These are phyloP conservation scores for Diutina ranongensis DNA, from an alignment of 1,139 yeast genomes.

Conservation along the genomic window DNA sequence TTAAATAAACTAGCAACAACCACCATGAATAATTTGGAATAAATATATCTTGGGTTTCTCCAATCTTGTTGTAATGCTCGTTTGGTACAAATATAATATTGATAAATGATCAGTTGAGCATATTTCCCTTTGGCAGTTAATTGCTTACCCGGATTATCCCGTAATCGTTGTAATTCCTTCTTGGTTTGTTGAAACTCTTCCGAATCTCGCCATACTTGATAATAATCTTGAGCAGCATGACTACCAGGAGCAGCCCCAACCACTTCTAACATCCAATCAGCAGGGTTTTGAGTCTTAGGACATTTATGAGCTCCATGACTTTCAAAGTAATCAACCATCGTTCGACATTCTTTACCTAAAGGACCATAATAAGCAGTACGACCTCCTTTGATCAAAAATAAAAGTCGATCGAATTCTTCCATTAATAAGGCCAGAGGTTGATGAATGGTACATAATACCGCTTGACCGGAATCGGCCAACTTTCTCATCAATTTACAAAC, in stretches of 20 bases:
- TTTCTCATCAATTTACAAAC: not conserved
- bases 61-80: constrained; percentile 57
- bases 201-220: constrained; percentile 1
- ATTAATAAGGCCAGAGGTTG: not conserved
- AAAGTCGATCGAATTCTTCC: not conserved
- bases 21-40: constrained; percentile 50
- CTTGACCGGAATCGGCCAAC: not conserved
- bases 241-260: constrained; percentile 5
- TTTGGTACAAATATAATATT: constrained; percentile 38
- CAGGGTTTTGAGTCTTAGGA: constrained; percentile 63
- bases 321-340: constrained; percentile 60
- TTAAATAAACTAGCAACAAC: constrained; percentile 45
- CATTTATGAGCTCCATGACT: constrained; percentile 47
- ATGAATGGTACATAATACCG: not conserved
- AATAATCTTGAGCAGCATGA: not conserved
- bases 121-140: constrained; percentile 15
- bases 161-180: not conserved
- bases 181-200: not conserved
- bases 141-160: not conserved
- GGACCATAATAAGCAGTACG: constrained; percentile 1
- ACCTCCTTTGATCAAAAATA: not conserved
- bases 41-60: constrained; percentile 66
- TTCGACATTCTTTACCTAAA: constrained; percentile 31
- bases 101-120: constrained; percentile 36
- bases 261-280: constrained; percentile 61